Percentiles rank a stretch among this genome's conserved stretches.
Evolutionary conservation across 164 flowering plant species (phyloP).

Genomic region (Aristolochia contorta): DNA sequence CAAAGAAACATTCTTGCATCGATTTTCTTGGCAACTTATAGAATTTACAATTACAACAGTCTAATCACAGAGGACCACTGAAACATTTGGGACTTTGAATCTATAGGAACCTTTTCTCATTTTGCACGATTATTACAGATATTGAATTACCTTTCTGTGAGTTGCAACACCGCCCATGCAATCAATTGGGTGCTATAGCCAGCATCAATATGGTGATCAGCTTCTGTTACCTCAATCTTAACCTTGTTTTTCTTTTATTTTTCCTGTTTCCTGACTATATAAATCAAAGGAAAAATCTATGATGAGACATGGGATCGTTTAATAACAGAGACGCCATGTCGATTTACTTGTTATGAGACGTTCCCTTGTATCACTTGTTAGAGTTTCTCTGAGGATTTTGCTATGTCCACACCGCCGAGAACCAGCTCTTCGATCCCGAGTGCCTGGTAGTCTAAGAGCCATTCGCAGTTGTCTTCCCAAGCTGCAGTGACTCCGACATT

Average conservation of each 20-base stretch:
- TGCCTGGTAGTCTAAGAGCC: slow-evolving; percentile 59
- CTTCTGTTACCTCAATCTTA: not conserved
- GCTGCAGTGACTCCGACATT: slow-evolving; percentile 8
- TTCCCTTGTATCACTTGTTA: slow-evolving; percentile 5
- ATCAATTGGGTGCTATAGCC: slow-evolving; percentile 1
- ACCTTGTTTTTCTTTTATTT: not conserved
- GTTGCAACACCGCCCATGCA: too few species aligned
- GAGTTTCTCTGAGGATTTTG: slow-evolving; percentile 20
- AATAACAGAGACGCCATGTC: too few species aligned
- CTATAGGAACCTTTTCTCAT: too few species aligned
- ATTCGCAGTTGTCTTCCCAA: slow-evolving; percentile 41
- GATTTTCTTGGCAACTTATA: too few species aligned
- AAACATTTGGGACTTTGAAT: too few species aligned
- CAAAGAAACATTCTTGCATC: too few species aligned
- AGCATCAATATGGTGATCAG: not conserved
- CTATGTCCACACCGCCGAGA: slow-evolving; percentile 32
- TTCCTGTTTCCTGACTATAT: too few species aligned
- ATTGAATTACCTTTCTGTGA: not conserved
- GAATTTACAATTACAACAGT: too few species aligned
- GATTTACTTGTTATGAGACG: not conserved
- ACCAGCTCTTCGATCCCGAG: slow-evolving; percentile 74
- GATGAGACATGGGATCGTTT: too few species aligned
- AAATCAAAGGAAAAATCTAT: too few species aligned
- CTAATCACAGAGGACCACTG: too few species aligned
- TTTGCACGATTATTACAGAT: not conserved